These are phyloP conservation scores for Naumovozyma dairenensis DNA, from an alignment of 805 yeast species.

Conservation along the genomic window DNA sequence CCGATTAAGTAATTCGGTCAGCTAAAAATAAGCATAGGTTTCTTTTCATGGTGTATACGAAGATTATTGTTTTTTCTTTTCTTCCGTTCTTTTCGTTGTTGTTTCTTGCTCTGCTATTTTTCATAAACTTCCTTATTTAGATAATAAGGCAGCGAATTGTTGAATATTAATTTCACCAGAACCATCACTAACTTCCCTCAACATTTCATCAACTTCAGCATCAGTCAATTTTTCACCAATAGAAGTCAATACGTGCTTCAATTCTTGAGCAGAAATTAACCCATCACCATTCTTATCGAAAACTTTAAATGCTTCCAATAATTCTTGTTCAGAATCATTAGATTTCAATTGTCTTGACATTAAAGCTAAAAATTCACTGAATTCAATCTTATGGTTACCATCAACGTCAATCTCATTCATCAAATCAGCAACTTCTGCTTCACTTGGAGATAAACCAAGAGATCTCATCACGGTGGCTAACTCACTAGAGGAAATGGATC, in stretches of 20 bases:
- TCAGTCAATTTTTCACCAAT: conserved; percentile 96
- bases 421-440: conserved; percentile 91
- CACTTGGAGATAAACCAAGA: conserved; percentile 95
- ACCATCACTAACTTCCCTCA: conserved; percentile 89
- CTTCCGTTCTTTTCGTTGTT: not conserved
- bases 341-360: conserved; percentile 93
- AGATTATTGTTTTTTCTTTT: too few relatives aligned
- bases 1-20: too few relatives aligned
- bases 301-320: conserved; percentile 95
- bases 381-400: conserved; percentile 83
- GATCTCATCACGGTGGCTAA: conserved; percentile 98
- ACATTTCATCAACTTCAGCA: conserved; percentile 95
- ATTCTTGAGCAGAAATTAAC: conserved; percentile 89
- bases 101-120: not conserved
- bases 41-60: not conserved
- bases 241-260: conserved; percentile 92
- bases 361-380: conserved; percentile 72
- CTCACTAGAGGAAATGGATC: conserved; percentile 91
- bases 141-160: conserved; percentile 87
- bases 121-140: conserved; percentile 39
- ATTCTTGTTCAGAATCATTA: conserved; percentile 93
- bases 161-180: conserved; percentile 96
- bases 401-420: conserved; percentile 95
- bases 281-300: conserved; percentile 97
- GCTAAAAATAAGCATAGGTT: too few relatives aligned